Evolutionary conservation across 306 rosid species (phyloP).

Genomic region (Castanospermum australe): DNA sequence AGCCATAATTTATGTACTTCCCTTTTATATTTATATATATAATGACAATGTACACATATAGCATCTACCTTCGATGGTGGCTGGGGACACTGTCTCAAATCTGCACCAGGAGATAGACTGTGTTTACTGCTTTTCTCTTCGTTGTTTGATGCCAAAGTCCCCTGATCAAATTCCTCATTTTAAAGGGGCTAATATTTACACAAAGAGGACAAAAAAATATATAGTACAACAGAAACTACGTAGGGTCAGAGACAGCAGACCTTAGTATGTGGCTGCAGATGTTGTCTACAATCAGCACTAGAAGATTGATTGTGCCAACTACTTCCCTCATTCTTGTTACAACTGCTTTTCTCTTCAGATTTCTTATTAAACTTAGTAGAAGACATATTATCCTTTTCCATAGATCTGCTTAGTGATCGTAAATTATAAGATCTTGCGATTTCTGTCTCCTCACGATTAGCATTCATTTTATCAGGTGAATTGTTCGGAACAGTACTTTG

Average conservation of each 20-base stretch:
- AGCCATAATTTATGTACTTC: background rate
- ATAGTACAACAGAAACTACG: background rate
- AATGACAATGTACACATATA: constrained; percentile 7
- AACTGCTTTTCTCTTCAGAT: constrained; percentile 27
- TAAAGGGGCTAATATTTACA: background rate
- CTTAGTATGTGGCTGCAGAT: constrained; percentile 50
- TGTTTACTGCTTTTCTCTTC: constrained; percentile 6
- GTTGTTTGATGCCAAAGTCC: constrained; percentile 1
- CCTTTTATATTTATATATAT: background rate
- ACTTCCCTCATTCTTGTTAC: constrained; percentile 33
- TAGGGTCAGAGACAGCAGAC: constrained; percentile 31
- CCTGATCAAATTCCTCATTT: constrained; percentile 27
- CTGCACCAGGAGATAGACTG: constrained; percentile 6
- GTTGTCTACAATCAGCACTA: constrained; percentile 30
- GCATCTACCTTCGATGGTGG: constrained; percentile 39
- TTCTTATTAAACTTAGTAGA: constrained; percentile 23
- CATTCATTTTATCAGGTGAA: background rate
- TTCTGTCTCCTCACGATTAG: constrained; percentile 25
- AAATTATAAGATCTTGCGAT: constrained; percentile 33
- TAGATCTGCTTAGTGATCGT: constrained; percentile 15
- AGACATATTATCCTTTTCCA: constrained; percentile 27
- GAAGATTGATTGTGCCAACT: constrained; percentile 26
- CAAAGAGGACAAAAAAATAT: background rate
- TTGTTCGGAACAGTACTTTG: constrained; percentile 19
- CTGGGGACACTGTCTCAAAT: constrained; percentile 26